Base-by-base conservation (phyloP, 441 rosid species). In the Pelargonium citronellum region DNA sequence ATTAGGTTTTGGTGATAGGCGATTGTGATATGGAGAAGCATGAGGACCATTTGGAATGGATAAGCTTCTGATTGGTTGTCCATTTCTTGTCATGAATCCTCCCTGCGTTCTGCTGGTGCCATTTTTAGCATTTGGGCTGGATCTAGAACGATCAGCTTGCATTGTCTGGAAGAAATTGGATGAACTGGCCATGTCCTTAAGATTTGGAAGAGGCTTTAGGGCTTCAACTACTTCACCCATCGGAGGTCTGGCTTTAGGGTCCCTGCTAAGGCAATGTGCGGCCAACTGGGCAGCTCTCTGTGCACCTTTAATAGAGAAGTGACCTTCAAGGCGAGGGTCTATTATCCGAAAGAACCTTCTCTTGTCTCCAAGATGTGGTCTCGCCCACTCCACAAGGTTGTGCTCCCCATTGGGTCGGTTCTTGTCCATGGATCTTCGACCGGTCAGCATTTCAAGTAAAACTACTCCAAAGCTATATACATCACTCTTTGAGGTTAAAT, bases 401-500 rank as follows among this genome's bases (percentile, higher is more conserved):
- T 85, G 89, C 76, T 87, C 88, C 69, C 88, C 89, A 64, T 85
- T 87, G 16, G 91, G 88, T 16, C 91, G 83, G 71, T 80, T 85
- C 79, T 87, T 87, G 77, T 87, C 91, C 72, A 87, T 85, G 4
- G 91, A 69, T 82, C 91, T 81, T 75, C 89, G 75, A 19, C 91
- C 91, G 2, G 89, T 87, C 74, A 87, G 76, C 84, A 87, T 85
- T 74, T 87, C 91, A 64, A 87, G 91, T 74, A 87, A 74, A 27
- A 87, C 91, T 66, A 87, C 91, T 72, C 91, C 91, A 43, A 85
- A 87, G 77, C 89, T 85, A 79, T 87, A 87, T 57, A 87, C 89
- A 78, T 87, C 91, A 70, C 89, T 87, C 84, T 85, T 87, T 13
- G 89, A 84, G 15, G 91, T 83, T 72, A 87, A 73, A 72, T 87